Percentiles rank a stretch among this genome's conserved stretches.
These are phyloP conservation scores for Adansonia rubrostipa DNA, from an alignment of 441 rosid species.

Conservation along the genomic window DNA sequence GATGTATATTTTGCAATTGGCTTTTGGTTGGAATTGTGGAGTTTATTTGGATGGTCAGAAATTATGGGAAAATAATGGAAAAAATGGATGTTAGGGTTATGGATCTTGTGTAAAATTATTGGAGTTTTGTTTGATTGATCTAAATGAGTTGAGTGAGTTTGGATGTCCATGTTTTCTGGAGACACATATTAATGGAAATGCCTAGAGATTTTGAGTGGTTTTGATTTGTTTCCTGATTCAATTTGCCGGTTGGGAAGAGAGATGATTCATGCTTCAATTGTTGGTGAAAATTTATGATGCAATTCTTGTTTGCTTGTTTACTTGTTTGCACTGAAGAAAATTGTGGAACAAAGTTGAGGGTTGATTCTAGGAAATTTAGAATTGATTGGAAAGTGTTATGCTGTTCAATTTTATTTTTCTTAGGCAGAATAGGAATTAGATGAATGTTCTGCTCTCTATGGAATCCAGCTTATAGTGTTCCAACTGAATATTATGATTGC, in stretches of 20 bases:
- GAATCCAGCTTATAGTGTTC: background rate
- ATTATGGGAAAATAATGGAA: constrained; percentile 1
- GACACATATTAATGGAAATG: background rate
- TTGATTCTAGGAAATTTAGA: background rate
- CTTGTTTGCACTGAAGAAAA: constrained; percentile 7
- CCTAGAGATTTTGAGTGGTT: background rate
- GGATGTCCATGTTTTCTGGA: background rate
- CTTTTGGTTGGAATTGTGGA: constrained; percentile 5
- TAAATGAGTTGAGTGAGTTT: background rate
- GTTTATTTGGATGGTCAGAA: background rate
- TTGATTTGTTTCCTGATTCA: background rate
- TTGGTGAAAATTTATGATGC: background rate
- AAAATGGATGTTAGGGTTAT: background rate
- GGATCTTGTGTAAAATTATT: background rate
- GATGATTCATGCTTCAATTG: constrained; percentile 1
- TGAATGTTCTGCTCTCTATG: background rate
- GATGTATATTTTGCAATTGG: background rate
- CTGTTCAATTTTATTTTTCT: background rate
- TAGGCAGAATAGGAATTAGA: constrained; percentile 10
- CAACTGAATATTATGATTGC: background rate
- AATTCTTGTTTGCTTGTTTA: background rate
- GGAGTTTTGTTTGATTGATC: background rate
- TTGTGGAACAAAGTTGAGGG: constrained; percentile 4
- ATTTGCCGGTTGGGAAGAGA: background rate
- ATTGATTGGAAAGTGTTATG: background rate